Percentiles rank a stretch among this genome's conserved stretches.
These are phyloP conservation scores for Lasiodiplodia hormozganensis DNA, from an alignment of 2,329 filamentous ascomycete genomes.

Conservation along the genomic window DNA sequence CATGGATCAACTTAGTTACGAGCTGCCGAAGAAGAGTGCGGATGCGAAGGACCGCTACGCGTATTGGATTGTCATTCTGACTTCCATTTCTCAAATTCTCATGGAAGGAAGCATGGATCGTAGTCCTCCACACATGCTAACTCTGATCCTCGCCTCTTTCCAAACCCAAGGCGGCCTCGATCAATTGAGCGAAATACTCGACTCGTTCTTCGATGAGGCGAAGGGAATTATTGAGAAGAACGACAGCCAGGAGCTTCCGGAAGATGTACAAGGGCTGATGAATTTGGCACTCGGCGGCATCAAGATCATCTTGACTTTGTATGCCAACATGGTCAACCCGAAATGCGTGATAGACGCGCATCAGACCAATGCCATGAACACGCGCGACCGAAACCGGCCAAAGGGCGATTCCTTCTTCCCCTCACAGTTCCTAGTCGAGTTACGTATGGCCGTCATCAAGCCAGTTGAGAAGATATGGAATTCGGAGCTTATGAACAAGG, in stretches of 20 bases:
- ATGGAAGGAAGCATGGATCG: constrained; percentile 67
- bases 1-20: constrained; percentile 68
- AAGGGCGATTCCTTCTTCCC: constrained; percentile 68
- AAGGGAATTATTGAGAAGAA: constrained; percentile 54
- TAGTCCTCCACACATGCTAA: constrained; percentile 52
- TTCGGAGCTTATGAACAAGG: constrained; percentile 81
- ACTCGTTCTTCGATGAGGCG: constrained; percentile 69
- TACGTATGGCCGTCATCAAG: constrained; percentile 81
- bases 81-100: constrained; percentile 78
- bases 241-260: constrained; percentile 52
- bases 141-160: constrained; percentile 85
- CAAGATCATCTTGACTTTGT: constrained; percentile 85
- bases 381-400: constrained; percentile 62
- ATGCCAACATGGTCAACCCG: constrained; percentile 74
- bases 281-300: constrained; percentile 67
- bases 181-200: constrained; percentile 74
- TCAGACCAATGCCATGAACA: constrained; percentile 63
- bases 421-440: constrained; percentile 82
- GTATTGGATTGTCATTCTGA: constrained; percentile 82
- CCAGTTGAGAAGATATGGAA: constrained; percentile 83
- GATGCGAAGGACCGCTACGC: constrained; percentile 70
- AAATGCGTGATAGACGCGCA: constrained; percentile 82
- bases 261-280: constrained; percentile 46
- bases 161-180: constrained; percentile 80
- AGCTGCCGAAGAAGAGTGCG: constrained; percentile 54